These are phyloP conservation scores for Hydrangea macrophylla DNA, from an alignment of 148 eudicot species.

Conservation along the genomic window DNA sequence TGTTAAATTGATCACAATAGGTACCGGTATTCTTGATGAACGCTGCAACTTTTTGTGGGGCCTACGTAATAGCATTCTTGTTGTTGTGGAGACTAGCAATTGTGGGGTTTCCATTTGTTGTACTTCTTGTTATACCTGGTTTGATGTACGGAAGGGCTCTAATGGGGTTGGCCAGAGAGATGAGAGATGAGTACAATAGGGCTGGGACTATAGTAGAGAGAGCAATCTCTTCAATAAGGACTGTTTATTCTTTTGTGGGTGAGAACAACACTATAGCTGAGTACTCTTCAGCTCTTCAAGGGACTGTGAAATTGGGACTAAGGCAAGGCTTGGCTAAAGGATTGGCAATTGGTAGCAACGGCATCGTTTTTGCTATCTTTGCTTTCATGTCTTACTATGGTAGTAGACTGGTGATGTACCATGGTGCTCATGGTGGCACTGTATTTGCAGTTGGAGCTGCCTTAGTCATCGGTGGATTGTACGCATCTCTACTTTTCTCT, in stretches of 20 bases:
- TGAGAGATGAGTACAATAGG: conserved; percentile 47
- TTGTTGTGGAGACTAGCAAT: conserved; percentile 73
- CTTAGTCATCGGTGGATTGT: conserved; percentile 75
- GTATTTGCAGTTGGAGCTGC: conserved; percentile 71
- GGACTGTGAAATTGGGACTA: conserved; percentile 59
- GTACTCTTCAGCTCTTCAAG: conserved; percentile 62
- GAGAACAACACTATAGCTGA: conserved; percentile 57
- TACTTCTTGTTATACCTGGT: conserved; percentile 68
- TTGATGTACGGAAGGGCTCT: conserved; percentile 64
- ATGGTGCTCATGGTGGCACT: conserved; percentile 75
- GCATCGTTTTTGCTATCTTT: conserved; percentile 71
- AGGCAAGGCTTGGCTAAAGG: conserved; percentile 88
- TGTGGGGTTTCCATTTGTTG: conserved; percentile 56
- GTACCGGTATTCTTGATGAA: conserved; percentile 78
- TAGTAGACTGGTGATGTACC: conserved; percentile 78
- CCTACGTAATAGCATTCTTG: conserved; percentile 54
- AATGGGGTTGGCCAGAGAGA: conserved; percentile 60
- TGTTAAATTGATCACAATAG: too few species aligned
- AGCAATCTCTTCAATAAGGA: conserved; percentile 71
- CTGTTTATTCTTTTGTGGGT: conserved; percentile 79
- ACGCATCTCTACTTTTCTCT: conserved; percentile 6
- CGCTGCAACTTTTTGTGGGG: conserved; percentile 53
- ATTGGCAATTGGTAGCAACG: conserved; percentile 74
- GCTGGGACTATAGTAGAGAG: conserved; percentile 65
- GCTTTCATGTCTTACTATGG: conserved; percentile 75